A percentile compares a stretch with the other conserved stretches of the same genome.
Conservation (phyloP, 805 yeast species). For the Ogataea angusta region DNA sequence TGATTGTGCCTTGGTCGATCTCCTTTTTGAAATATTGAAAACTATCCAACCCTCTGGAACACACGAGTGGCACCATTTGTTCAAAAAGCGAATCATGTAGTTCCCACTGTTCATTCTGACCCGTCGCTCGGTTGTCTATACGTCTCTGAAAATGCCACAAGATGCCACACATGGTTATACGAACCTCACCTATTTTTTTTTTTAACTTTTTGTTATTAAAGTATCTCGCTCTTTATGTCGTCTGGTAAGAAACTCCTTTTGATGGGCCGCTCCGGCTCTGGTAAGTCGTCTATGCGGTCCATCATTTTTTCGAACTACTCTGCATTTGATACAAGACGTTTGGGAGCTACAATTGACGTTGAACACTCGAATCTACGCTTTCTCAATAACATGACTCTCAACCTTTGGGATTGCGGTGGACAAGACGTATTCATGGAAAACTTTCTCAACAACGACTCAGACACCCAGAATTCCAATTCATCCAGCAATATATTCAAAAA, state of each 20-base stretch:
- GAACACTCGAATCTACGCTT: conserved; percentile 94
- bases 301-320: conserved; percentile 94
- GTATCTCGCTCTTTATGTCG: conserved; percentile 17
- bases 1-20: conserved; percentile 19
- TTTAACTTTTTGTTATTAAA: neutral
- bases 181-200: neutral
- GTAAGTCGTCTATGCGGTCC: conserved; percentile 96
- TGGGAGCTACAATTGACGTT: conserved; percentile 98
- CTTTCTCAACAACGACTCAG: conserved; percentile 56
- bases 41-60: conserved; percentile 66
- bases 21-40: conserved; percentile 28
- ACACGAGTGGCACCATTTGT: conserved; percentile 41
- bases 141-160: conserved; percentile 33
- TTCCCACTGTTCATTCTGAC: no score
- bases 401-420: conserved; percentile 98
- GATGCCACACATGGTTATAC: conserved; percentile 53
- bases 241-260: conserved; percentile 58
- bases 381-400: conserved; percentile 90
- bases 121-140: neutral
- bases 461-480: conserved; percentile 36
- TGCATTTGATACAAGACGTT: conserved; percentile 90
- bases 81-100: conserved; percentile 25
- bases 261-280: conserved; percentile 95
- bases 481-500: conserved; percentile 90
- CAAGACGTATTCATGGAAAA: conserved; percentile 96